Evolutionary conservation across 2,329 filamentous ascomycete genomes (phyloP), one percentile per base, ranked within the genome.

Genomic region (Macrophomina pseudophaseolina): DNA sequence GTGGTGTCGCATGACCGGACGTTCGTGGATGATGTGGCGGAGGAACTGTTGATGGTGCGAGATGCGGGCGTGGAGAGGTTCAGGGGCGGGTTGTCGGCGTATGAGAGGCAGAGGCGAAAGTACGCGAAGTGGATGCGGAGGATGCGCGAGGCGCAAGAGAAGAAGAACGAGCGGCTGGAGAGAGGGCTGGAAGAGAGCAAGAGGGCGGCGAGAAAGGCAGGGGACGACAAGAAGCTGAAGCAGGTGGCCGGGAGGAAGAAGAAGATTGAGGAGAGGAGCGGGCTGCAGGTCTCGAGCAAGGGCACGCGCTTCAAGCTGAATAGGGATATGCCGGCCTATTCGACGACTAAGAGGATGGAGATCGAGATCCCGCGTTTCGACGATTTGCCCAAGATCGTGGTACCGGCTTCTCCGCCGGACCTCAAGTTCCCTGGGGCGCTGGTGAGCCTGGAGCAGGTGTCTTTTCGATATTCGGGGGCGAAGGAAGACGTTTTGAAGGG

Each of bases 1-100:
- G 81, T 95, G 1, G 92, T 95, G 2, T 95, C 92, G 0, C 93
- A 97, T 78, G 93, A 97, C 75, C 87, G 92, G 16, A 90, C 91
- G 70, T 96, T 97, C 74, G 87, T 90, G 56, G 90, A 92, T 62
- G 85, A 89, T 0, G 90, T 93, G 69, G 93, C 90, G 8, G 84
- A 88, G 68, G 91, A 96, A 76, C 84, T 94, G 2, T 83, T 96
- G 28, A 87, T 96, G 40, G 80, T 96, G 23, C 88, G 89, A 35
- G 90, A 94, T 66, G 88, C 91, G 72, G 83, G 84, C 16, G 82
- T 96, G 0, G 87, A 87, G 1, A 90, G 90, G 66, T 95, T 95
- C 78, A 88, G 89, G 56, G 92, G 92, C 1, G 90, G 91, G 67
- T 81, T 96, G 0, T 84, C 88, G 0, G 85, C 87, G 0, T 96